A percentile compares a stretch with the other conserved stretches of the same genome.
Conservation (phyloP, 345 rosid species). For the Citropsis articulata region DNA sequence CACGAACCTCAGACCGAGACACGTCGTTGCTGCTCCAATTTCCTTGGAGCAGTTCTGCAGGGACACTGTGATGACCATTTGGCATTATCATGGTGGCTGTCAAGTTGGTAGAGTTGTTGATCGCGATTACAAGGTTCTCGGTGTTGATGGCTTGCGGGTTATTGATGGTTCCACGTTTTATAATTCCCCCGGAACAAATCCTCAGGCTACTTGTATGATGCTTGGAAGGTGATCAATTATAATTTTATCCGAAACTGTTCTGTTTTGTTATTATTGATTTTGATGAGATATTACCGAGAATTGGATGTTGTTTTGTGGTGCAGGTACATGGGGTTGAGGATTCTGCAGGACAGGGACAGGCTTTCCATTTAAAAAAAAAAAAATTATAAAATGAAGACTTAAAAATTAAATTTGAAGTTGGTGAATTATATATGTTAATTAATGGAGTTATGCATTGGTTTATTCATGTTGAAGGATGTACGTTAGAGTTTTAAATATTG, state of each 20-base stretch:
- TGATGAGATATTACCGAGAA: neutral
- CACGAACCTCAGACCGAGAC: constrained; percentile 58
- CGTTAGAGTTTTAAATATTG: neutral
- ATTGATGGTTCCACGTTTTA: constrained; percentile 63
- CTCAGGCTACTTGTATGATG: constrained; percentile 82
- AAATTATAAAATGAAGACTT: neutral
- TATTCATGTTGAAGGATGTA: neutral
- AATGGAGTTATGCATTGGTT: neutral
- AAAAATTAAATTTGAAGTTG: neutral
- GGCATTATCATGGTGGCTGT: constrained; percentile 82
- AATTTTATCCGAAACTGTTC: neutral
- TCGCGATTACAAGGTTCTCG: constrained; percentile 47
- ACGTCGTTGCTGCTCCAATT: constrained; percentile 18
- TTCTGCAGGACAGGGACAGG: constrained; percentile 16
- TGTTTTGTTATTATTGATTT: neutral
- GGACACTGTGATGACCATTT: constrained; percentile 63
- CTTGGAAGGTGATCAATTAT: constrained; percentile 55
- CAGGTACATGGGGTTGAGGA: constrained; percentile 52
- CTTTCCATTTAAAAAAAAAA: neutral
- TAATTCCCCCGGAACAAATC: constrained; percentile 62
- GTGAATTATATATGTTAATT: neutral
- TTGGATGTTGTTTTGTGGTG: neutral
- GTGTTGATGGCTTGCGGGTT: constrained; percentile 51
- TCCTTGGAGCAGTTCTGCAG: constrained; percentile 61
- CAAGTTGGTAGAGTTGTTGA: constrained; percentile 62